Percentiles rank a stretch among this genome's conserved stretches.
phyloP scores from a whole-genome alignment of 169 alveolate genomes.

The Plasmodium knowlesi region DNA sequence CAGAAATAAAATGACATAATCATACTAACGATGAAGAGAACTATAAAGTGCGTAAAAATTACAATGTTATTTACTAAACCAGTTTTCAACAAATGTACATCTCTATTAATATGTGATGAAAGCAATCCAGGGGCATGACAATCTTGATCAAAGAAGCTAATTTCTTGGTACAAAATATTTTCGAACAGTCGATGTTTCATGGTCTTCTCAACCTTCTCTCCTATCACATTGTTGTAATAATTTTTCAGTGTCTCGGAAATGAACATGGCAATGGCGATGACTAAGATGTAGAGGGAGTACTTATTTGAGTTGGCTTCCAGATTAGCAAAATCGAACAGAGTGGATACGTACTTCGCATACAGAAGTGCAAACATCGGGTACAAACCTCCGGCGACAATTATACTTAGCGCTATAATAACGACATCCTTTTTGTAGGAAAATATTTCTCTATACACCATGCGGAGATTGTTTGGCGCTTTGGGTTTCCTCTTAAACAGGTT shows the following conservation, averaged over 20 bases:
- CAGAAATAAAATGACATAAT: constrained; percentile 65
- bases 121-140: constrained; percentile 52
- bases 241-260: constrained; percentile 60
- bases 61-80: constrained; percentile 74
- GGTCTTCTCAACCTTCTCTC: constrained; percentile 62
- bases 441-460: constrained; percentile 53
- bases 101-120: constrained; percentile 39
- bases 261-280: constrained; percentile 57
- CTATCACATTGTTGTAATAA: constrained; percentile 58
- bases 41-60: constrained; percentile 56
- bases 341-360: constrained; percentile 44
- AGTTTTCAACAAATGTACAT: constrained; percentile 71
- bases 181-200: constrained; percentile 44
- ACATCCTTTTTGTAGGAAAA: constrained; percentile 50
- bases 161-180: constrained; percentile 73
- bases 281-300: constrained; percentile 38
- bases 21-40: constrained; percentile 46
- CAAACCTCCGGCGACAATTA: constrained; percentile 70
- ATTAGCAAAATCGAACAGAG: constrained; percentile 47
- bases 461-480: constrained; percentile 24
- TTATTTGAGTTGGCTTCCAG: constrained; percentile 25
- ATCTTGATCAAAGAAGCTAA: constrained; percentile 73
- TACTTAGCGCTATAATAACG: constrained; percentile 8
- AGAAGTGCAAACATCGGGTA: constrained; percentile 65
- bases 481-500: constrained; percentile 23